phyloP scores from a whole-genome alignment of 2,329 filamentous ascomycete species.

The Aspergillus glaucus region DNA sequence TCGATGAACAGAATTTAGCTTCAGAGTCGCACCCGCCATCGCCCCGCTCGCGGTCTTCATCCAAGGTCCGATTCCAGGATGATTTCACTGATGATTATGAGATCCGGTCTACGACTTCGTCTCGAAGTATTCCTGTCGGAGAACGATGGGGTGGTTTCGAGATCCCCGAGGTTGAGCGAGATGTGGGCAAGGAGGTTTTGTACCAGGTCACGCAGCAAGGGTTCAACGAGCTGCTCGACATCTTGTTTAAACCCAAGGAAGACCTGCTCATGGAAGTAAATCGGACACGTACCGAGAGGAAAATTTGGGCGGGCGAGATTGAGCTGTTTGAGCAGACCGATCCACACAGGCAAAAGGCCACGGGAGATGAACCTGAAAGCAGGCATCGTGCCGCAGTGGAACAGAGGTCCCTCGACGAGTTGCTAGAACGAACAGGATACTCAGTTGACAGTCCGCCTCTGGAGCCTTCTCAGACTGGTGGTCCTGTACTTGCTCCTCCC shows the following conservation, averaged over 20 bases:
- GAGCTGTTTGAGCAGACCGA: constrained; percentile 29
- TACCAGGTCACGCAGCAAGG: constrained; percentile 89
- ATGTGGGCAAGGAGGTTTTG: constrained; percentile 79
- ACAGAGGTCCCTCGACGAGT: constrained; percentile 36
- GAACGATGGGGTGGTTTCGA: constrained; percentile 74
- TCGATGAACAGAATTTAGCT: constrained; percentile 15
- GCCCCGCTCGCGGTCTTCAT: constrained; percentile 64
- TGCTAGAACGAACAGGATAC: constrained; percentile 40
- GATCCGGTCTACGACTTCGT: constrained; percentile 65
- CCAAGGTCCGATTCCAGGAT: constrained; percentile 71
- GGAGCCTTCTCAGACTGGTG: constrained; percentile 13
- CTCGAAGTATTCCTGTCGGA: constrained; percentile 57
- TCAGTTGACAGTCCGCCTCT: constrained; percentile 19
- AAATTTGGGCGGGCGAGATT: constrained; percentile 45
- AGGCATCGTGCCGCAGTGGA: constrained; percentile 3
- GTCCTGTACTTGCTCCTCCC: constrained; percentile 21
- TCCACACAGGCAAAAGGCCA: constrained; percentile 15
- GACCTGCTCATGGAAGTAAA: constrained; percentile 64
- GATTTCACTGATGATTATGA: constrained; percentile 62
- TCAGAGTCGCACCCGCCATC: constrained; percentile 37
- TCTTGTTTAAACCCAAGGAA: constrained; percentile 76
- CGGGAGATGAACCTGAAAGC: background rate
- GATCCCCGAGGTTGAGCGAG: constrained; percentile 71
- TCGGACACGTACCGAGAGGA: constrained; percentile 56
- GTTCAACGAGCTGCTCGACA: constrained; percentile 85